These are phyloP conservation scores for Cytospora piceae DNA, from an alignment of 2,329 filamentous ascomycete genomes.

Conservation along the genomic window DNA sequence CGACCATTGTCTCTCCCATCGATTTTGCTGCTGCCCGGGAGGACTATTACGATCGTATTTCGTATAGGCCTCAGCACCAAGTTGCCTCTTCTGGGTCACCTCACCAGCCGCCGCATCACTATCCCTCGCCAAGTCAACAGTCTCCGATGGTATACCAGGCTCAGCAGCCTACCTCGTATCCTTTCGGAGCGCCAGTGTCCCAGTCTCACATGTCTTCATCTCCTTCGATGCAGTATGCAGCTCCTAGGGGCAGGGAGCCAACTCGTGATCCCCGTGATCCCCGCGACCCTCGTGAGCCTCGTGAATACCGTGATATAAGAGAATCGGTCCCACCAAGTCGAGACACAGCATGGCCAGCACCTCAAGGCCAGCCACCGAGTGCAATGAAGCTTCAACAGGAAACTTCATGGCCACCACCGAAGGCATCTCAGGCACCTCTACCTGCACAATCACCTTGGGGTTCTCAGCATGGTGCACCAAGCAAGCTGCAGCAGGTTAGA, in stretches of 20 bases:
- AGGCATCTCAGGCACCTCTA: constrained; percentile 39
- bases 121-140: constrained; percentile 34
- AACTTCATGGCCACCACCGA: constrained; percentile 41
- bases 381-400: constrained; percentile 37
- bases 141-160: constrained; percentile 35
- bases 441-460: constrained; percentile 45
- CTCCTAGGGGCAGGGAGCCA: constrained; percentile 17
- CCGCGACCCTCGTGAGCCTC: constrained; percentile 37
- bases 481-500: constrained; percentile 42
- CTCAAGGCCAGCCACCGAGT: constrained; percentile 33
- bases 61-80: constrained; percentile 41
- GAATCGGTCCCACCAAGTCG: constrained; percentile 45
- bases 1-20: constrained; percentile 46
- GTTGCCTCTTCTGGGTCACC: constrained; percentile 39
- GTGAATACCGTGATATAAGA: constrained; percentile 46
- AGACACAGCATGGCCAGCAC: constrained; percentile 43
- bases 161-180: constrained; percentile 45
- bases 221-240: constrained; percentile 58
- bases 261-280: constrained; percentile 16
- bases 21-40: constrained; percentile 47
- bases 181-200: constrained; percentile 50
- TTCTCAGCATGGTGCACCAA: constrained; percentile 43
- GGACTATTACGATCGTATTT: constrained; percentile 53
- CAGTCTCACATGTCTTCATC: constrained; percentile 50
- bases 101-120: constrained; percentile 35